Base-by-base conservation (phyloP, 2,329 filamentous ascomycete genomes). In the Ophioceras dolichostomum region DNA sequence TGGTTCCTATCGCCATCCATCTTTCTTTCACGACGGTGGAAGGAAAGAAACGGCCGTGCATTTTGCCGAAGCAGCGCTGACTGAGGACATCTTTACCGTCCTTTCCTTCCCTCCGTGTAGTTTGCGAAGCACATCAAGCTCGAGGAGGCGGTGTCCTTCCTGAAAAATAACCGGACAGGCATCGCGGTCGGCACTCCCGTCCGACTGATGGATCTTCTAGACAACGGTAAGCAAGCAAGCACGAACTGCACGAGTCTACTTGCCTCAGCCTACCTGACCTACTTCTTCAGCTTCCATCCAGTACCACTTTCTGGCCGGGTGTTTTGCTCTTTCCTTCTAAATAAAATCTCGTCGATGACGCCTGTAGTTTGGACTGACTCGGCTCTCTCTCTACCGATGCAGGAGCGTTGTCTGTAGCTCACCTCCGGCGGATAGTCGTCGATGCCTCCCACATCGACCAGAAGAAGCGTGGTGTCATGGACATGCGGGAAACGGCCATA, bases 71-170 rank as follows among this genome's bases (percentile, higher is more conserved):
- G n/a, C n/a, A n/a, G n/a, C n/a, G n/a, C n/a, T n/a, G n/a, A n/a
- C n/a, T n/a, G n/a, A n/a, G n/a, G n/a, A n/a, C n/a, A n/a, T n/a
- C n/a, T n/a, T n/a, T n/a, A n/a, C n/a, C n/a, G n/a, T n/a, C n/a
- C n/a, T n/a, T n/a, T n/a, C n/a, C n/a, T n/a, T n/a, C n/a, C n/a
- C n/a, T n/a, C n/a, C 20, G 22, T 19, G 10, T 37, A 75, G 54
- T 98, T 98, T 58, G 89, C 91, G 22, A 98, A 98, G 59, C 91
- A 98, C 57, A 94, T 98, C 65, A 98, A 98, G 61, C 61, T 98
- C 10, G 75, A 84, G 37, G 89, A 96, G 49, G 83, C 88, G 24
- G 76, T 88, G 37, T 69, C 80, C 41, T 83, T 83, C 53, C 74
- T 94, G 30, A 70, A 82, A 50, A 68, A 61, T 38, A 67, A 61